These are phyloP conservation scores for Oryza rufipogon DNA, from an alignment of 176 grass and related monocot species.

Conservation along the genomic window DNA sequence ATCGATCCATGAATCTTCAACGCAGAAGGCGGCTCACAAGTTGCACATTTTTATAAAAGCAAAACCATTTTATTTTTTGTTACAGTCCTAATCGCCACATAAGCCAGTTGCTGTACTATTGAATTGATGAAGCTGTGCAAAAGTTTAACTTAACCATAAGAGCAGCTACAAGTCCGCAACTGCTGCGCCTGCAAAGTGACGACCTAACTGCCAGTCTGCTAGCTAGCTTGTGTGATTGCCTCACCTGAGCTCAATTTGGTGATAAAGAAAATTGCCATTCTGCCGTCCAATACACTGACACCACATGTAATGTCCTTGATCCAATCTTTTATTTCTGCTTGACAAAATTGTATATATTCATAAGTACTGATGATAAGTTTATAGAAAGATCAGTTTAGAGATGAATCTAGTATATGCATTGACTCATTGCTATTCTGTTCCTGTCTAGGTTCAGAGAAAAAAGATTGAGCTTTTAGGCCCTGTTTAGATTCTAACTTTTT, in stretches of 20 bases:
- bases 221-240: neutral
- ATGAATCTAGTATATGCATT: neutral
- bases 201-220: neutral
- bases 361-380: neutral
- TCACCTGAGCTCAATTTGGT: slow-evolving; percentile 17
- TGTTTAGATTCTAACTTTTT: no score
- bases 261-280: neutral
- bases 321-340: neutral
- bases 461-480: neutral
- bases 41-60: neutral
- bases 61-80: neutral
- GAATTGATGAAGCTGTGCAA: neutral
- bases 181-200: neutral
- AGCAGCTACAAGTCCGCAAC: neutral
- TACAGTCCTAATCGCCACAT: slow-evolving; percentile 24
- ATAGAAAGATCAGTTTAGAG: neutral
- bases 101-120: slow-evolving; percentile 3
- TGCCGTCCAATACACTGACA: neutral
- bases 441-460: neutral
- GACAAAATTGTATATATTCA: neutral
- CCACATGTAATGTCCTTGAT: neutral
- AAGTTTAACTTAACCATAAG: neutral
- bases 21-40: neutral
- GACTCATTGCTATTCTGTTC: neutral
- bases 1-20: slow-evolving; percentile 21